A percentile compares a stretch with the other conserved stretches of the same genome.
Evolutionary conservation across 768 basidiomycete species (phyloP).

Genomic region (Lactarius quietus): DNA sequence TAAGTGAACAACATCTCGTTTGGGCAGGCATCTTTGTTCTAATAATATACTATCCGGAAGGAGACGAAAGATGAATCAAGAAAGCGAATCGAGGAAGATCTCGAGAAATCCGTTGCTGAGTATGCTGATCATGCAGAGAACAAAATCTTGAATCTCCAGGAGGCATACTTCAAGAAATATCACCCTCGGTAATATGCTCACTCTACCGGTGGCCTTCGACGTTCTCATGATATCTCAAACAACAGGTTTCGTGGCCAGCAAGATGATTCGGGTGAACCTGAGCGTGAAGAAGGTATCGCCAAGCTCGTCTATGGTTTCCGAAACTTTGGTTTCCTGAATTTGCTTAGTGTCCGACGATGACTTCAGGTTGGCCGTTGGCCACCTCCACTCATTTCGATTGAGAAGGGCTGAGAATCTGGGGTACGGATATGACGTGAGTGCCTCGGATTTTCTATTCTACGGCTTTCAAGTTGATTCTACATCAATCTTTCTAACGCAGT

Average conservation of each 20-base stretch:
- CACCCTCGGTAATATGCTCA: no score
- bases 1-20: no score
- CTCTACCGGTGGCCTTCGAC: no score
- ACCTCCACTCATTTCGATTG: background rate
- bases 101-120: no score
- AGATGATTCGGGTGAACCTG: no score
- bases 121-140: background rate
- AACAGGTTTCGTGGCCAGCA: background rate
- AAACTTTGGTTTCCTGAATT: background rate
- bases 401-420: background rate
- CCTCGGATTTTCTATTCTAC: background rate
- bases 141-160: background rate
- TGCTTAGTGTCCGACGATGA: background rate
- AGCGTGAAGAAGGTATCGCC: background rate
- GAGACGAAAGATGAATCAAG: no score
- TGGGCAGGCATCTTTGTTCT: no score
- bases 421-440: background rate
- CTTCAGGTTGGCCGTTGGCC: background rate
- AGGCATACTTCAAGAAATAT: no score
- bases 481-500: background rate
- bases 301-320: background rate
- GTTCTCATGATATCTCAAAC: background rate
- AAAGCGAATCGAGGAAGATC: no score
- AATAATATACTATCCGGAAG: no score
- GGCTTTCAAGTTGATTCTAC: no score